Conservation (phyloP, 2,329 filamentous ascomycete genomes). For the Cercospora nicotianae region DNA sequence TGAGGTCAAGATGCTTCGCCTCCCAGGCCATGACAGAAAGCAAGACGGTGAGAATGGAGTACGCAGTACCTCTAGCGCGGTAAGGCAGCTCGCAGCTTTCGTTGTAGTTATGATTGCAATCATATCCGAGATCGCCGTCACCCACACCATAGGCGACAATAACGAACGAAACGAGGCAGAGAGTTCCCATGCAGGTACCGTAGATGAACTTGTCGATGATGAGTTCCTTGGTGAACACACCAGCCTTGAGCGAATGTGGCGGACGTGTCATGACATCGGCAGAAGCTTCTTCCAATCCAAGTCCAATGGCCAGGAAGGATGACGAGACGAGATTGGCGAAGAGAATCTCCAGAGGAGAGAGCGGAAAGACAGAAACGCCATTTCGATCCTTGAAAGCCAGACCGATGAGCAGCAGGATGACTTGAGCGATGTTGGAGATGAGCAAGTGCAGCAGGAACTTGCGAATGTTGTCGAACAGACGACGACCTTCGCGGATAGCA, state of each 20-base stretch:
- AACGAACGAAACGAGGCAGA: conserved; percentile 48
- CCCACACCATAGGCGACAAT: conserved; percentile 48
- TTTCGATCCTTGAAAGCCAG: conserved; percentile 49
- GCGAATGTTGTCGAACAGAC: conserved; percentile 51
- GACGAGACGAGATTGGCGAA: conserved; percentile 52
- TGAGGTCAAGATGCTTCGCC: conserved; percentile 48
- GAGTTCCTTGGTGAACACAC: conserved; percentile 49
- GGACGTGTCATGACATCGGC: conserved; percentile 50
- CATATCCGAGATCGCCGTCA: conserved; percentile 45
- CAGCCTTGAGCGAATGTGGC: conserved; percentile 45
- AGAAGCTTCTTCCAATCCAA: conserved; percentile 49
- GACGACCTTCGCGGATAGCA: conserved; percentile 48
- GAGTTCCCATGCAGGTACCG: conserved; percentile 47
- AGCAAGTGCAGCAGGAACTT: conserved; percentile 52
- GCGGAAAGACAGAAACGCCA: conserved; percentile 47
- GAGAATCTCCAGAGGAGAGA: conserved; percentile 50
- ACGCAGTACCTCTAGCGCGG: conserved; percentile 48
- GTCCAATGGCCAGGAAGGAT: conserved; percentile 50
- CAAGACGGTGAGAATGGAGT: conserved; percentile 47
- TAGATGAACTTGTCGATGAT: conserved; percentile 53
- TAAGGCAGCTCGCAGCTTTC: conserved; percentile 45
- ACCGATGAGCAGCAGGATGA: conserved; percentile 49
- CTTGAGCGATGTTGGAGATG: conserved; percentile 51
- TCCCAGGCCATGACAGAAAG: conserved; percentile 52
- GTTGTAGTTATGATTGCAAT: conserved; percentile 49